Conservation (phyloP, 1,139 yeast genomes). For the Debaryomyces udenii region DNA sequence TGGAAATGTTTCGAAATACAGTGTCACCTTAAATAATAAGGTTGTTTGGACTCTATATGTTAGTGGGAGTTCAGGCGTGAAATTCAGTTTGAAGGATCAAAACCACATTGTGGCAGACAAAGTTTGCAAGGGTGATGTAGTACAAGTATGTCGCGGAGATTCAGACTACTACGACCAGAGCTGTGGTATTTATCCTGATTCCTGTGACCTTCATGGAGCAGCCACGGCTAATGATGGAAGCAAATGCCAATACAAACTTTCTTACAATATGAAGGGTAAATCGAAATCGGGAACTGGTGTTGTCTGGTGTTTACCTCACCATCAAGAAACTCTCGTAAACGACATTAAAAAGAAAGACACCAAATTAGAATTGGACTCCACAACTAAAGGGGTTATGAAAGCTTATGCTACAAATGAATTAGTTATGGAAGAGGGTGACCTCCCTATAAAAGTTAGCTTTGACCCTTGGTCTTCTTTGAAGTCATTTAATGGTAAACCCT, state of each 20-base stretch:
- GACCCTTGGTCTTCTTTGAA: constrained; percentile 61
- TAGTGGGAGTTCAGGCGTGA: constrained; percentile 31
- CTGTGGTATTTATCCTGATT: constrained; percentile 42
- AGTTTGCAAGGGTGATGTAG: constrained; percentile 29
- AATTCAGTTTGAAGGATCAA: constrained; percentile 49
- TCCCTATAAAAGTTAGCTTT: constrained; percentile 55
- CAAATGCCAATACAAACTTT: constrained; percentile 33
- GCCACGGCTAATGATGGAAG: constrained; percentile 22
- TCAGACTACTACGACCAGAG: constrained; percentile 52
- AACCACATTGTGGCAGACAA: constrained; percentile 53
- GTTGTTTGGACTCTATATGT: constrained; percentile 46
- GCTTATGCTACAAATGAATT: constrained; percentile 57
- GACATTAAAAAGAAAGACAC: constrained; percentile 27
- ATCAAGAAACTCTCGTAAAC: constrained; percentile 48
- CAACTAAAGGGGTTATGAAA: constrained; percentile 68
- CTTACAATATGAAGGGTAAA: constrained; percentile 31
- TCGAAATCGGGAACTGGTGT: constrained; percentile 36
- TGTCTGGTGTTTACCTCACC: constrained; percentile 71
- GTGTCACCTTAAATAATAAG: constrained; percentile 41
- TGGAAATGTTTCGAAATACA: constrained; percentile 30
- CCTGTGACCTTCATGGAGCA: constrained; percentile 28
- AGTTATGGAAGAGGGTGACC: constrained; percentile 46
- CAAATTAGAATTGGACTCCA: constrained; percentile 56
- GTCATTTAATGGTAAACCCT: constrained; percentile 24
- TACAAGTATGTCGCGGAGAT: constrained; percentile 53